Conservation (phyloP, 164 flowering plant species). For the Vitis vinifera region DNA sequence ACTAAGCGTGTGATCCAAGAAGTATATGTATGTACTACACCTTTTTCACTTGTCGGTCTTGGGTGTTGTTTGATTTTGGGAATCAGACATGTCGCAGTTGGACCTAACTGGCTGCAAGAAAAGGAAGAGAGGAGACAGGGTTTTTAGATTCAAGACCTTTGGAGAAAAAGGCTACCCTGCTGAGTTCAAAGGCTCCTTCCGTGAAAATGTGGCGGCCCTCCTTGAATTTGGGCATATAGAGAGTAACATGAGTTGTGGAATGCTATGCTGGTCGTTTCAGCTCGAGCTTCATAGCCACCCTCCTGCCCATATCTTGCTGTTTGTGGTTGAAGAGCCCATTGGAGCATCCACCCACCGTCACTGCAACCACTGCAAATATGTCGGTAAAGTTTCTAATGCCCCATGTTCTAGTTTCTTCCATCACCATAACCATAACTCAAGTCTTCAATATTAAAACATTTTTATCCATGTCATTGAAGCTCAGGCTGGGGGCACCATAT, state of each 20-base stretch:
- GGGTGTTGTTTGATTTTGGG: neutral
- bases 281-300: constrained; percentile 75
- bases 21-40: constrained; percentile 12
- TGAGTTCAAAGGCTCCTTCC: constrained; percentile 60
- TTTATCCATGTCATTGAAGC: neutral
- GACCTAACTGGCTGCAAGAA: constrained; percentile 52
- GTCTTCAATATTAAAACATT: no score
- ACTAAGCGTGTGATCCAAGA: constrained; percentile 51
- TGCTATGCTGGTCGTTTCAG: constrained; percentile 78
- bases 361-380: constrained; percentile 77
- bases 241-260: constrained; percentile 22
- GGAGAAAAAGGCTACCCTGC: constrained; percentile 67
- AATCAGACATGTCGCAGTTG: constrained; percentile 34
- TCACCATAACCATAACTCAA: no score
- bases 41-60: neutral
- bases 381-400: constrained; percentile 47
- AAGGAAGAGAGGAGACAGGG: constrained; percentile 72
- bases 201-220: constrained; percentile 57
- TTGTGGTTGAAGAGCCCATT: constrained; percentile 65
- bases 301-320: constrained; percentile 50
- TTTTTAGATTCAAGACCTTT: constrained; percentile 69
- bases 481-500: constrained; percentile 94
- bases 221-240: constrained; percentile 64
- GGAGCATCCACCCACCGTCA: constrained; percentile 44
- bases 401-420: neutral